These are phyloP conservation scores for Brassica incana DNA, from an alignment of 345 rosid species.

Conservation along the genomic window DNA sequence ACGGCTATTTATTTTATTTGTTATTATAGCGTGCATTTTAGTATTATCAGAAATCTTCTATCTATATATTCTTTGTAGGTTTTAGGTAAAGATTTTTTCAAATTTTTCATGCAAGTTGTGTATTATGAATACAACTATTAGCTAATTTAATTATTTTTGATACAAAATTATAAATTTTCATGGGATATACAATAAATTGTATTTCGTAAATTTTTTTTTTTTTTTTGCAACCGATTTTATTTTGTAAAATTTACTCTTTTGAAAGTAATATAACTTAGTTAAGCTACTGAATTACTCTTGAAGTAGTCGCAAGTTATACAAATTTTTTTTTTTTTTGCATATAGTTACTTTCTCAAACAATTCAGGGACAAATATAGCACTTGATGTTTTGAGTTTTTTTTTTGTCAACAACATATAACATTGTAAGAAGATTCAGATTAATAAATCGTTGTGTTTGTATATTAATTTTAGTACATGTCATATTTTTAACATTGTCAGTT, in stretches of 20 bases:
- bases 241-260: neutral
- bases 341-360: neutral
- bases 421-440: neutral
- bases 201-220: too few relatives aligned
- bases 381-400: neutral
- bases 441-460: neutral
- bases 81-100: neutral
- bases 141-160: neutral
- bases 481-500: too few relatives aligned
- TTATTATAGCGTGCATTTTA: neutral
- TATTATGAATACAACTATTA: neutral
- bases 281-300: neutral
- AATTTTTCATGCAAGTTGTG: neutral
- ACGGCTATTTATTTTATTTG: conserved; percentile 17
- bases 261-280: neutral
- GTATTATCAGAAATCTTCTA: neutral
- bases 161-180: neutral
- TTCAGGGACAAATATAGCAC: neutral
- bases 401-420: neutral
- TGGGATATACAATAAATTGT: neutral
- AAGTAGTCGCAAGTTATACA: neutral
- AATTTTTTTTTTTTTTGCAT: neutral
- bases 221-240: neutral
- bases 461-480: neutral
- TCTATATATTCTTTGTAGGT: neutral